These are phyloP conservation scores for Macrolepiota fuliginosa DNA, from an alignment of 768 basidiomycete species.

Conservation along the genomic window DNA sequence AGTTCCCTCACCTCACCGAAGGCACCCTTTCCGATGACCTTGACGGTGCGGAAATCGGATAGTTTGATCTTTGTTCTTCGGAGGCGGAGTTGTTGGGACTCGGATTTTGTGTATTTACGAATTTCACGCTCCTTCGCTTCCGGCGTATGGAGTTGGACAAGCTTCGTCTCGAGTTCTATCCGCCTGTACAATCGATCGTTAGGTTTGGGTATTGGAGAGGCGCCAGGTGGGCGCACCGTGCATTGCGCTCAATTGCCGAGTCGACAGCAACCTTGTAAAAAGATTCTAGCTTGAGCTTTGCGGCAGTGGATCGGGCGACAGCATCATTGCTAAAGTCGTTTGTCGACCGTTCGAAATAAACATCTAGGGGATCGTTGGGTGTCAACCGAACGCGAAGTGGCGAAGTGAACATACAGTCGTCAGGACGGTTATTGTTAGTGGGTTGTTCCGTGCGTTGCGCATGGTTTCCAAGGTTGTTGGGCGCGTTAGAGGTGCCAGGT, in stretches of 20 bases:
- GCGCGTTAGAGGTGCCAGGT: constrained; percentile 28
- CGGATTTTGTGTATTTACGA: constrained; percentile 79
- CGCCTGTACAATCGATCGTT: constrained; percentile 47
- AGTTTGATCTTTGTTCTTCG: constrained; percentile 91
- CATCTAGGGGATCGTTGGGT: constrained; percentile 54
- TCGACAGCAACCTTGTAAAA: constrained; percentile 99
- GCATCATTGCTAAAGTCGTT: constrained; percentile 82
- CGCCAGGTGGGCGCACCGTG: constrained; percentile 51
- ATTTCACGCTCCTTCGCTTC: constrained; percentile 91
- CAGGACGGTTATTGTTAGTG: constrained; percentile 36
- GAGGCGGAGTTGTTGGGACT: constrained; percentile 88
- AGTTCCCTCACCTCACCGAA: constrained; percentile 81
- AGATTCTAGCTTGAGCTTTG: constrained; percentile 95
- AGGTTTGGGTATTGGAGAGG: not conserved
- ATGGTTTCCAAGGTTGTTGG: constrained; percentile 23
- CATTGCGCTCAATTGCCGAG: constrained; percentile 92
- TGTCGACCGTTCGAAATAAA: constrained; percentile 92
- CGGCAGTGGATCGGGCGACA: constrained; percentile 85
- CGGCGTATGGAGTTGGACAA: constrained; percentile 69
- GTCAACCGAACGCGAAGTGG: not conserved
- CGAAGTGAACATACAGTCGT: constrained; percentile 37
- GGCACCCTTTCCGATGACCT: constrained; percentile 98
- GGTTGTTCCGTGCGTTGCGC: constrained; percentile 33
- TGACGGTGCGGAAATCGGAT: constrained; percentile 92
- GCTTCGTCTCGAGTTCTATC: constrained; percentile 83